Percentiles rank a stretch among this genome's conserved stretches.
These are phyloP conservation scores for Fusarium tjaetaba DNA, from an alignment of 2,329 filamentous ascomycete species.

Conservation along the genomic window DNA sequence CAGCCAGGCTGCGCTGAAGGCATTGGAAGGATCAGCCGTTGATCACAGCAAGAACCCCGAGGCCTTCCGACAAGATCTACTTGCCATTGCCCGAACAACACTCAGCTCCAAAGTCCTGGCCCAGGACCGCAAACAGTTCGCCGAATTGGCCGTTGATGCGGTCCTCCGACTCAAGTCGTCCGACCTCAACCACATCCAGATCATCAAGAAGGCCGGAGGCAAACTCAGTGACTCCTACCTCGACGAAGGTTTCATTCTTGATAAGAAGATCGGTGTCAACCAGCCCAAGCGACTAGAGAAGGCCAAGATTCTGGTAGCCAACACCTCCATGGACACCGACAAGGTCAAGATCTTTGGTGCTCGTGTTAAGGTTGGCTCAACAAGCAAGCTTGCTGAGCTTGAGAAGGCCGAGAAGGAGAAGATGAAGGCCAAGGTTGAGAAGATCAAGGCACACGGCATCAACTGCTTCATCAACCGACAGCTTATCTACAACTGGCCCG, in stretches of 20 bases:
- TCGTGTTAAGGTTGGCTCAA: conserved; percentile 94
- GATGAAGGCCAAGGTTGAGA: conserved; percentile 99
- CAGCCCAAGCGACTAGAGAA: conserved; percentile 98
- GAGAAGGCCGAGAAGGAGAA: conserved; percentile 99
- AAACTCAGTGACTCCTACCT: conserved; percentile 98
- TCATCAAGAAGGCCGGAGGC: conserved; percentile 99
- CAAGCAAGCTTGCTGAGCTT: conserved; percentile 95
- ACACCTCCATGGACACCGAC: conserved; percentile 99
- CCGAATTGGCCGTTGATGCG: conserved; percentile 88
- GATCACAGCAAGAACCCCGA: conserved; percentile 87
- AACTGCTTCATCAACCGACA: conserved; percentile 99
- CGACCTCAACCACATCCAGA: conserved; percentile 97
- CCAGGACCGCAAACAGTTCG: conserved; percentile 93
- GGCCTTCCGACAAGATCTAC: conserved; percentile 88
- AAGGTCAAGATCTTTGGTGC: conserved; percentile 99
- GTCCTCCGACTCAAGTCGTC: conserved; percentile 90
- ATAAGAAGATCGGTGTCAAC: conserved; percentile 99
- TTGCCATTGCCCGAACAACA: conserved; percentile 92
- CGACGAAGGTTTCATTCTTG: conserved; percentile 97
- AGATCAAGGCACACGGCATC: conserved; percentile 98
- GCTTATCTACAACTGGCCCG: conserved; percentile 99
- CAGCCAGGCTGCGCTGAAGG: conserved; percentile 84
- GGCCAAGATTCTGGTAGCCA: conserved; percentile 96
- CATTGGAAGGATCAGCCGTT: conserved; percentile 84
- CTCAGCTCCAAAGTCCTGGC: conserved; percentile 96